Base-by-base conservation (phyloP, 257 asterid genomes). In the Apocynum venetum region DNA sequence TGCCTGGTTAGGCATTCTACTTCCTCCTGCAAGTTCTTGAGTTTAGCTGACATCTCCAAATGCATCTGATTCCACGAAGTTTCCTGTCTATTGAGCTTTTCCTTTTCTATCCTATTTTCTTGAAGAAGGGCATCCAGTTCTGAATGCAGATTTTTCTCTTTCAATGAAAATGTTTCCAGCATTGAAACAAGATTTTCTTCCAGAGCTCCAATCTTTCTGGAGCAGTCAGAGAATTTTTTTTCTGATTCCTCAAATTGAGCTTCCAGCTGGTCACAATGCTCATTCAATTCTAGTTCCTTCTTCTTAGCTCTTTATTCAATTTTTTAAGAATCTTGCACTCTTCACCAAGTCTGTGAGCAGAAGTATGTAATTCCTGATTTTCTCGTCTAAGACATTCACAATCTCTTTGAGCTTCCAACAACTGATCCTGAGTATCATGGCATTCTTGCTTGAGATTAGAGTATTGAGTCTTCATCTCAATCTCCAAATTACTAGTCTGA, bases 101-200 rank as follows among this genome's bases (percentile, higher is more conserved):
- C 89, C 80, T 69, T 75, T 68, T 84, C 83, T 36, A 76, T 61
- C 65, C 65, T 78, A 74, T 74, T 82, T 76, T 90, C 89, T 77
- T 79, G 82, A 80, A 86, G 82, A 74, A 90, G 90, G 78, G 81
- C 80, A 57, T 89, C 88, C 40, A 92, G 40, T 79, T 88, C 87
- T 35, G 84, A 85, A 15, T 80, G 84, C 68, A 91, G 71, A 67
- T 59, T 77, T 69, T 74, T 85, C 71, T 91, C 97, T 80, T 85
- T 83, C 64, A 65, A 59, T 69, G 88, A 71, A 82, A 87, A 90
- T 17, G 83, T 87, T 31, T 84, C 85, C 68, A 81, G 69, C 80
- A 74, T 57, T 8, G 88, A 85, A 74, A 80, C 31, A 69, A 91
- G 89, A 78, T 77, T 88, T 80, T 76, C 86, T 78, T 91, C 96